Evolutionary conservation across 768 basidiomycete genomes (phyloP), one percentile per base, ranked within the genome.

Genomic region (Gloeopeniophorella convolvens): DNA sequence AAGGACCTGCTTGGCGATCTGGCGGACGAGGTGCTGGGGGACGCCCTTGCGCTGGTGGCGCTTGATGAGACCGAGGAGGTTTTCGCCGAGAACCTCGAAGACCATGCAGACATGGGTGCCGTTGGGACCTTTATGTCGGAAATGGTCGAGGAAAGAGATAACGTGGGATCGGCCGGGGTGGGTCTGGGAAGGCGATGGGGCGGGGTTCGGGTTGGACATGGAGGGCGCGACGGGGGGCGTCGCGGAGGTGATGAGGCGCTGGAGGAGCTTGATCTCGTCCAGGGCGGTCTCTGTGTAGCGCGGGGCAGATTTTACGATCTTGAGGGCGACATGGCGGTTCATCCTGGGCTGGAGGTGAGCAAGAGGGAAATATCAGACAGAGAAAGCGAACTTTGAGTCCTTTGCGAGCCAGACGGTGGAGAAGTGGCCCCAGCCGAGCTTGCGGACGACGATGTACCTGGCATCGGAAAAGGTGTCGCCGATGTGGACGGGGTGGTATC

Each of bases 41-140:
- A 97, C 93, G 56, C 94, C 94, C 61, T 94, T 92, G 71, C 91
- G 93, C 73, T 97, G 93, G 71, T 97, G 92, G 10, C 94, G 80
- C 69, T 95, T 96, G 77, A 97, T 95, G 60, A 98, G 79, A 4
- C 86, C 93, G 2, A 97, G 78, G 3, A 97, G 74, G 65, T 94
- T 96, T 70, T 98, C 94, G 56, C 94, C 95, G 11, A 98, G 78
- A 16, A 97, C 95, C 67, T 98, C 95, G 62, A 96, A 97, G 13
- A 95, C 92, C 95, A 98, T 97, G 76, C 95, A 97, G 58, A 98
- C 88, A 69, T 98, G 95, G 12, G 79, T 84, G 35, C 95, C 95
- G 66, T 98, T 95, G 9, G 93, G 92, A 1, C 95, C 95, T 52
- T 86, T 87, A 70, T 97, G 95, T 20, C 84, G 79, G 68, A 98